Percentiles rank a stretch among this genome's conserved stretches.
These are phyloP conservation scores for Gremmenia infestans DNA, from an alignment of 2,329 filamentous ascomycete genomes.

Conservation along the genomic window DNA sequence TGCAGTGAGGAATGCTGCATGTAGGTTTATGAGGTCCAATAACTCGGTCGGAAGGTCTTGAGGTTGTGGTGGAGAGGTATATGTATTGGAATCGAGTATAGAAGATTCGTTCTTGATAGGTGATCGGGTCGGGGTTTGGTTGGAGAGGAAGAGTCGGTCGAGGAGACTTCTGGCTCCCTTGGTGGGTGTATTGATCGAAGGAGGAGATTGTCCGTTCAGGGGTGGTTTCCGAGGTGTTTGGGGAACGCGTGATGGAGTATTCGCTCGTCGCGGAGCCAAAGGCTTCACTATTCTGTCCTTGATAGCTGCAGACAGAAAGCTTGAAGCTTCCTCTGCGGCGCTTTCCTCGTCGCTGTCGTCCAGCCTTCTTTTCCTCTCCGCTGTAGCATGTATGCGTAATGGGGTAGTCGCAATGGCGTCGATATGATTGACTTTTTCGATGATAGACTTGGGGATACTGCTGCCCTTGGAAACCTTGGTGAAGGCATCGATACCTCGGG, in stretches of 20 bases:
- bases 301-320: constrained; percentile 5
- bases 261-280: constrained; percentile 9
- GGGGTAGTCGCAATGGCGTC: constrained; percentile 30
- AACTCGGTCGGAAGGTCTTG: constrained; percentile 45
- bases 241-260: constrained; percentile 11
- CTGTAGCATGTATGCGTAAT: constrained; percentile 27
- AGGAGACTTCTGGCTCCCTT: constrained; percentile 28
- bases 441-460: constrained; percentile 28
- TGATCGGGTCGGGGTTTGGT: constrained; percentile 21
- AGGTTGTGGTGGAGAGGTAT: constrained; percentile 1
- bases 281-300: constrained; percentile 13
- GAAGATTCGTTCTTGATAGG: constrained; percentile 12
- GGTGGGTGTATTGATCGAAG: constrained; percentile 27
- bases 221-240: constrained; percentile 25
- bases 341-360: constrained; percentile 18
- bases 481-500: constrained; percentile 37
- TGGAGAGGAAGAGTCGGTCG: constrained; percentile 26
- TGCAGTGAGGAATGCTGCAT: constrained; percentile 63
- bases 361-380: constrained; percentile 31
- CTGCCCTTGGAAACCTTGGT: constrained; percentile 39
- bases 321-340: constrained; percentile 5
- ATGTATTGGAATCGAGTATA: constrained; percentile 11
- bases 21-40: constrained; percentile 56
- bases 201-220: constrained; percentile 2
- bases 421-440: constrained; percentile 29